A percentile compares a stretch with the other conserved stretches of the same genome.
phyloP scores from a whole-genome alignment of 2,329 filamentous ascomycete genomes.

The Aspergillus clavatus region DNA sequence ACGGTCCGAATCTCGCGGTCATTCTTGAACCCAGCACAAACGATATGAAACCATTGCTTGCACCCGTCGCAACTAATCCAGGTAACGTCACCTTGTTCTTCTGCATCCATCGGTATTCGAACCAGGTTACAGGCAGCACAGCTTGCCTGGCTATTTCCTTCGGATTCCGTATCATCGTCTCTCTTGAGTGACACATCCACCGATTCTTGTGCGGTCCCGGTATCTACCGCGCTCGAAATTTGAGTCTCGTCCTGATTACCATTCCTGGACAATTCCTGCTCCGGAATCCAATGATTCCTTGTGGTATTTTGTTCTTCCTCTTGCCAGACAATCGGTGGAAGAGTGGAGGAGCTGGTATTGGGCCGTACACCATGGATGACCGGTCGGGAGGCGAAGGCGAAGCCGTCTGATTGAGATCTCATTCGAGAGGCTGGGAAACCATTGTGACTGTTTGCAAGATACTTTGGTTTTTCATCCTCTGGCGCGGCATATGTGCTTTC shows the following conservation, averaged over 20 bases:
- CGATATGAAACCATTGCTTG: constrained; percentile 64
- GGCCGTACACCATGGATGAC: constrained; percentile 32
- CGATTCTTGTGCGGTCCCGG: constrained; percentile 9
- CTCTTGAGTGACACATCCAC: constrained; percentile 19
- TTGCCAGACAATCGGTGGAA: constrained; percentile 33
- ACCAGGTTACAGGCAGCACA: constrained; percentile 56
- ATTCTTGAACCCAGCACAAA: constrained; percentile 62
- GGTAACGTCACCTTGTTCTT: constrained; percentile 51
- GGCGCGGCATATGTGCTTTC: constrained; percentile 10
- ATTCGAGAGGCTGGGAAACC: constrained; percentile 32
- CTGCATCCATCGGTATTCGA: constrained; percentile 47
- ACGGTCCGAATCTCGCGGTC: constrained; percentile 60
- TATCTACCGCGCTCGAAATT: constrained; percentile 4
- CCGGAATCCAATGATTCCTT: constrained; percentile 11
- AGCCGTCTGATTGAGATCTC: constrained; percentile 42
- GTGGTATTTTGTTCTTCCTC: constrained; percentile 24
- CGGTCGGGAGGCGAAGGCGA: constrained; percentile 35
- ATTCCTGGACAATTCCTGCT: constrained; percentile 9
- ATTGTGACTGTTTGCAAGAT: constrained; percentile 14
- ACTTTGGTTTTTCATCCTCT: constrained; percentile 15
- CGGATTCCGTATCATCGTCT: constrained; percentile 23
- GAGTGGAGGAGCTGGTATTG: constrained; percentile 36
- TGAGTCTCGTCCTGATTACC: constrained; percentile 10
- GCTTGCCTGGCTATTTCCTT: constrained; percentile 39
- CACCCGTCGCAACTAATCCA: constrained; percentile 68